Conservation (phyloP, 2,329 filamentous ascomycete species). For the Claviceps paspali region DNA sequence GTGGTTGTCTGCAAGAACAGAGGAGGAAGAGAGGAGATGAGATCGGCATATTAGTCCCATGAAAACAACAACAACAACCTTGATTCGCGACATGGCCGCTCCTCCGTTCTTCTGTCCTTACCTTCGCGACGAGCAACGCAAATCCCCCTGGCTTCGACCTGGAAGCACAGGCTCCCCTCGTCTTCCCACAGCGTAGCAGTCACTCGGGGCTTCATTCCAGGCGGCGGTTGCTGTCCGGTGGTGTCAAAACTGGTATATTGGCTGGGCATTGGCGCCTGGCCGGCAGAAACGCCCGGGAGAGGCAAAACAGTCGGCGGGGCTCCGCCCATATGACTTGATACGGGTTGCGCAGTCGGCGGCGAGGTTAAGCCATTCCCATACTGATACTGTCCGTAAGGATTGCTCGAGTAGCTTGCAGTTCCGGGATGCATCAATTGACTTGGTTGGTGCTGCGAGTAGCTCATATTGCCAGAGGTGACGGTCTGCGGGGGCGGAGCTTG, state of each 20-base stretch:
- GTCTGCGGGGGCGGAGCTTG: slow-evolving; percentile 62
- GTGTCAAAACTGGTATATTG: slow-evolving; percentile 55
- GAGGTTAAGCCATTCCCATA: slow-evolving; percentile 68
- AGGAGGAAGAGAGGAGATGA: background rate
- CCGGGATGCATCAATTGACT: slow-evolving; percentile 57
- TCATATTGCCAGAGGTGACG: slow-evolving; percentile 55
- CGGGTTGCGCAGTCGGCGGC: slow-evolving; percentile 53
- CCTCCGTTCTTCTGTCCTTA: slow-evolving; percentile 20
- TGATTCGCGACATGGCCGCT: too few species aligned
- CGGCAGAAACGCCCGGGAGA: slow-evolving; percentile 40
- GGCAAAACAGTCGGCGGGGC: slow-evolving; percentile 49
- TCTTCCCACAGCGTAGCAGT: slow-evolving; percentile 98
- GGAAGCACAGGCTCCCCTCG: slow-evolving; percentile 92
- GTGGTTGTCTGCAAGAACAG: slow-evolving; percentile 57
- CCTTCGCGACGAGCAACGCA: slow-evolving; percentile 91
- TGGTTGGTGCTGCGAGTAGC: slow-evolving; percentile 61
- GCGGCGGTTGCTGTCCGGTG: slow-evolving; percentile 83
- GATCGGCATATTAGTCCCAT: background rate
- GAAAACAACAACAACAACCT: too few species aligned
- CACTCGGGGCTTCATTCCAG: slow-evolving; percentile 89
- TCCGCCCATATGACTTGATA: slow-evolving; percentile 54
- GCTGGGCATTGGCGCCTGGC: slow-evolving; percentile 34
- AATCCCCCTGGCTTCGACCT: slow-evolving; percentile 90
- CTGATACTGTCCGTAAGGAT: slow-evolving; percentile 51
- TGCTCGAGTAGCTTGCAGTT: slow-evolving; percentile 51